phyloP scores from a whole-genome alignment of 495 filamentous ascomycete species.

The Podospora pseudopauciseta region DNA sequence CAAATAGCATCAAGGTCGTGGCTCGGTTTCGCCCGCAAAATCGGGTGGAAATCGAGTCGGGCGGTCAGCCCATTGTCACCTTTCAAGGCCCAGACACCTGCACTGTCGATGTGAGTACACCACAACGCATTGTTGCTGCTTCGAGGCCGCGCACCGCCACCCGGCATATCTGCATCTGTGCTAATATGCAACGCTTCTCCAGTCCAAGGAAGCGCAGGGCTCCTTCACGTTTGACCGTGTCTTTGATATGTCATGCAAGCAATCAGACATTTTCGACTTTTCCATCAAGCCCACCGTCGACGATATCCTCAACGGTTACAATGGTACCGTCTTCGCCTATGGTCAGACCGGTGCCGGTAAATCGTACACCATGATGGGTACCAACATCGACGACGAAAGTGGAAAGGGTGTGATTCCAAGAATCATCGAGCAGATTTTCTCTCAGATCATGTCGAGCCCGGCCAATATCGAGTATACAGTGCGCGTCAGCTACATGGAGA shows the following conservation, averaged over 20 bases:
- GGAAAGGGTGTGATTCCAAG: constrained; percentile 92
- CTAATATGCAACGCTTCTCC: constrained; percentile 12
- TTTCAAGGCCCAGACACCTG: constrained; percentile 92
- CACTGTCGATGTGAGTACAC: constrained; percentile 65
- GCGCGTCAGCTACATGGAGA: constrained; percentile 98
- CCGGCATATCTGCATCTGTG: neutral
- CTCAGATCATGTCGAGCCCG: constrained; percentile 84
- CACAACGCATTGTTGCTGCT: neutral
- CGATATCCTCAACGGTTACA: constrained; percentile 97
- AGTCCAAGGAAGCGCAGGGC: constrained; percentile 81
- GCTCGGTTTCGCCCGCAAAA: constrained; percentile 97
- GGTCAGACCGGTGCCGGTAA: constrained; percentile 98
- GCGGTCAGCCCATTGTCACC: constrained; percentile 83
- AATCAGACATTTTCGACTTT: constrained; percentile 92
- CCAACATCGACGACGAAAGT: constrained; percentile 86
- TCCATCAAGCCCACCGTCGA: constrained; percentile 95
- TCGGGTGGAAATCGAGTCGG: constrained; percentile 80
- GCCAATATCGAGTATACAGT: constrained; percentile 97
- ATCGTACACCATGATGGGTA: constrained; percentile 99
- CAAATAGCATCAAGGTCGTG: constrained; percentile 73
- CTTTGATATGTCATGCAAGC: constrained; percentile 85
- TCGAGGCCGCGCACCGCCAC: neutral
- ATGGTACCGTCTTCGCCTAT: constrained; percentile 98
- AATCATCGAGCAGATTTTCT: constrained; percentile 97
- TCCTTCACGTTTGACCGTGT: constrained; percentile 96